Base-by-base conservation (phyloP, 495 filamentous ascomycete genomes). In the Aspergillus taichungensis region DNA sequence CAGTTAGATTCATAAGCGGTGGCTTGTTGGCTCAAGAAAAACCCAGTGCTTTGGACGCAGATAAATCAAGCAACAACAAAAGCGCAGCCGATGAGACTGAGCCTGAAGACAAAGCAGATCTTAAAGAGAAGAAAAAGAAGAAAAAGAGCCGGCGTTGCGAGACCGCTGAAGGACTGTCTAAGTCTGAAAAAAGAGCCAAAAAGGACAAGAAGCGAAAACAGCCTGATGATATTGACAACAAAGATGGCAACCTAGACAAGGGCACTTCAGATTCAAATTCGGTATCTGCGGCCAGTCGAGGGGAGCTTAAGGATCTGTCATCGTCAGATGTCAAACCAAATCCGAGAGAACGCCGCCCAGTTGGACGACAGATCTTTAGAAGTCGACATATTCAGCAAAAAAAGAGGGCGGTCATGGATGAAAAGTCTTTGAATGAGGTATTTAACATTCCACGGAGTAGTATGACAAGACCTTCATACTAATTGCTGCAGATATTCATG, bases 371-470 rank as follows among this genome's bases (percentile, higher is more conserved):
- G 55, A 67, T 78, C 35, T 76, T 84, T 41, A 71, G 87, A 51
- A 71, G 78, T 41, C 72, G 84, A 37, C 82, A 85, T 55, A 90
- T 91, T 55, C 80, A 78, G 33, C 83, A 87, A 53, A 94, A 94
- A 67, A 80, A 75, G 57, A 75, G 77, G 69, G 84, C 86, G 3
- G 72, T 82, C 35, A 69, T 84, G 63, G 82, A 91, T 59, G 68
- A 72, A 31, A 77, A 78, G 53, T 84, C 85, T 6, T 63, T 91
- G 41, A 87, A 87, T 49, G 84, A 91, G 77, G 85, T 87, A 63
- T 62, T 11, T 12, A 30, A 11, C 18, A 33, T 10, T 3, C 12
- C 9, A 5, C n/a, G 8, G 27, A 12, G 14, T 24, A 24, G 18
- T 24, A 24, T 24, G 18, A 24, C 11, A 24, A 24, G 33, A 13